Conservation (phyloP, 345 rosid genomes). For the Aurinia saxatilis region DNA sequence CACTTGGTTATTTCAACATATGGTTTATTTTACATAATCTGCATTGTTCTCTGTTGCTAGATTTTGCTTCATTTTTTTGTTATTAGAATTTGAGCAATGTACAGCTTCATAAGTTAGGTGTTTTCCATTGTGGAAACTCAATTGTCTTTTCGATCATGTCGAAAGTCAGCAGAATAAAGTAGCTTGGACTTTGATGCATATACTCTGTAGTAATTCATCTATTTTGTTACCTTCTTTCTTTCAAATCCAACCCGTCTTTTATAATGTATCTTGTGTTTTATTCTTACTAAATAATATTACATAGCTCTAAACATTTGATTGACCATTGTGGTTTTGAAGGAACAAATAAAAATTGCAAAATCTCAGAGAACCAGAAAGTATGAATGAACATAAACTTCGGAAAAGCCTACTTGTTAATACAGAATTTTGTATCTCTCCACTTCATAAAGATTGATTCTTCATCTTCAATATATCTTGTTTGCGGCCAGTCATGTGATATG, state of each 20-base stretch:
- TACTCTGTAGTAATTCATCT: conserved; percentile 10
- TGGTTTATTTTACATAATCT: conserved; percentile 11
- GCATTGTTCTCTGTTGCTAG: conserved; percentile 25
- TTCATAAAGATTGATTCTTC: neutral
- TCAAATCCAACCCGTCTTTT: neutral
- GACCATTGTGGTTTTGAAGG: neutral
- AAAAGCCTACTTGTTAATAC: neutral
- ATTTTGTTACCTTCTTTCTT: conserved; percentile 2
- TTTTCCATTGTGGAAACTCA: conserved; percentile 6
- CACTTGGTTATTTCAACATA: conserved; percentile 8
- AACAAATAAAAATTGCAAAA: neutral
- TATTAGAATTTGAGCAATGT: conserved; percentile 26
- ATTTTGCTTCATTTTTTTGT: conserved; percentile 24
- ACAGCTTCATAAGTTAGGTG: conserved; percentile 13
- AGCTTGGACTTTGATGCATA: conserved; percentile 17
- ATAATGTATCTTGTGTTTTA: neutral
- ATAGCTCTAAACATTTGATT: neutral
- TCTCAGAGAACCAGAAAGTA: neutral
- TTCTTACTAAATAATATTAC: neutral
- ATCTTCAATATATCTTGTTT: neutral
- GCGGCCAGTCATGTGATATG: neutral
- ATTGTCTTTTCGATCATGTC: neutral
- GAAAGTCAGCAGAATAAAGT: conserved; percentile 13
- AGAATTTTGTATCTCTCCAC: neutral
- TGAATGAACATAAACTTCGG: too few species aligned